phyloP scores from a whole-genome alignment of 345 rosid species.

The Lumnitzera littorea region DNA sequence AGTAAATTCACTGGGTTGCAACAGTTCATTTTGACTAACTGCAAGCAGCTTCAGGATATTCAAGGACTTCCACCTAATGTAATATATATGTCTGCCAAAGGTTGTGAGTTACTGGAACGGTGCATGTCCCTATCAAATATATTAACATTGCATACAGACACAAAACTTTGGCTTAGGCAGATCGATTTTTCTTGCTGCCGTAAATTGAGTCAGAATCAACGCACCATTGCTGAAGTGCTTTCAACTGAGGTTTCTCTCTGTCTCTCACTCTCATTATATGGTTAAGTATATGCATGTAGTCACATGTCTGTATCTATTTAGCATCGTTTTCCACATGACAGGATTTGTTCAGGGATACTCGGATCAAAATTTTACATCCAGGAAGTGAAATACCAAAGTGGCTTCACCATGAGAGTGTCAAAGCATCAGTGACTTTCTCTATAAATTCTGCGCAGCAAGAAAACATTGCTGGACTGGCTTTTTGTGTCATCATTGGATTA shows the following conservation, averaged over 20 bases:
- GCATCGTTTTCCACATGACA: background rate
- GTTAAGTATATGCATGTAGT: background rate
- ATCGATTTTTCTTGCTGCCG: background rate
- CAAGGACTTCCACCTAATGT: background rate
- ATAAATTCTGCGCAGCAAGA: background rate
- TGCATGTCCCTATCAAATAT: background rate
- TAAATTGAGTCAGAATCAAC: background rate
- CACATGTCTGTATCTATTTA: background rate
- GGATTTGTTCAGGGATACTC: constrained; percentile 2
- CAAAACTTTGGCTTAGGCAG: no score
- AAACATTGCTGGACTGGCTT: constrained; percentile 1
- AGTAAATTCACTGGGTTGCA: background rate
- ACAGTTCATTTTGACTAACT: background rate
- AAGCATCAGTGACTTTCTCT: background rate
- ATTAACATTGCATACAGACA: background rate
- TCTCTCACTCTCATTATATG: no score
- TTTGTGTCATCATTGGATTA: background rate
- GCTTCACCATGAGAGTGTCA: background rate
- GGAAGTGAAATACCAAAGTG: constrained; percentile 10
- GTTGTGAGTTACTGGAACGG: background rate
- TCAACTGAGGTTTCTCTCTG: no score
- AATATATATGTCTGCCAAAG: background rate
- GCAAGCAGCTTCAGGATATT: constrained; percentile 4
- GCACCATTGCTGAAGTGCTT: no score
- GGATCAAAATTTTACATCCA: constrained; percentile 4